Evolutionary conservation across 306 rosid species (phyloP), one percentile per base, ranked within the genome.

Genomic region (Inga oerstediana): DNA sequence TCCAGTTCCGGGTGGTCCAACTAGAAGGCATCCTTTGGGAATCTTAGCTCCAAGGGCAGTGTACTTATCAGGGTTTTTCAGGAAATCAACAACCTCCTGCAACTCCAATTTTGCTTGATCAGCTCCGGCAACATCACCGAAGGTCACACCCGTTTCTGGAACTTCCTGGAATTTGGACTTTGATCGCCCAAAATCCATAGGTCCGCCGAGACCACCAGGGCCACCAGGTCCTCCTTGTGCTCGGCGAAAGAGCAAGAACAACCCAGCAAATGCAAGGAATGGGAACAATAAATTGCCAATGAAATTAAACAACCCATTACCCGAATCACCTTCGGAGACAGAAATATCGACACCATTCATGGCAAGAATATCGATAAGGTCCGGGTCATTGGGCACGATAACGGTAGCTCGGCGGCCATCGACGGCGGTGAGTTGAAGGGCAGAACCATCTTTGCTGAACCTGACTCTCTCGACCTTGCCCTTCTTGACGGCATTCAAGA

Each of bases 1-100:
- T 22, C 99, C 99, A 1, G 99, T 97, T 22, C 99, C 98, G 0
- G 98, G 98, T 10, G 98, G 99, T 10, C 99, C 99, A 4, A 97
- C 99, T 34, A 97, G 72, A 84, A 97, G 98, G 75, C 99, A 96
- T 30, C 99, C 99, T 74, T 96, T 96, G 1, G 99, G 99, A 79
- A 96, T 96, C 88, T 96, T 96, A 9, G 99, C 99, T 8, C 98
- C 98, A 11, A 96, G 79, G 1, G 99, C 99, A 19, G 98, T 96
- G 87, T 96, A 96, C 89, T 96, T 96, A 68, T 96, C 98, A 6
- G 99, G 99, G 70, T 96, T 96, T 86, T 96, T 96, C 91, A 96
- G 79, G 84, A 96, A 96, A 88, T 94, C 99, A 79, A 95, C 99
- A 2, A 95, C 99, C 74, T 95, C 98, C 54, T 95, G 98, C 52